Base-by-base conservation (phyloP, 2,329 filamentous ascomycete species). In the Monilinia laxa region DNA sequence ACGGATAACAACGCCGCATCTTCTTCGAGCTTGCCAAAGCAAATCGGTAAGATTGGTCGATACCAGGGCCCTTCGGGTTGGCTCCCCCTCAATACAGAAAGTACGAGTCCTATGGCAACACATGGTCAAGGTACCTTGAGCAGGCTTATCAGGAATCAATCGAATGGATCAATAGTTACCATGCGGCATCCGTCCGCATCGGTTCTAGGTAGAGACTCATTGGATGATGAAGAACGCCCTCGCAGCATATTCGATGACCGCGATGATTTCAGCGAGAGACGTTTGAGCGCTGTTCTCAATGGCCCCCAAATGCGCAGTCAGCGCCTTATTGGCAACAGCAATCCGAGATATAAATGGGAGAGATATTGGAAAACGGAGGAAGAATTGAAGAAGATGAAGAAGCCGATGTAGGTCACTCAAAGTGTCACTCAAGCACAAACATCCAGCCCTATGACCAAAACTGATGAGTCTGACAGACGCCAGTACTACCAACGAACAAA, bases 401-500 rank as follows among this genome's bases (percentile, higher is more conserved):
- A 89, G 76, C 83, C 87, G n/a, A 78, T 96, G 85, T 88, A 75
- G 70, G 81, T 76, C 52, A 55, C 23, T 63, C 28, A 12, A 63
- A 63, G 31, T 64, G 47, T 65, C 42, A 42, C 63, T 4, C 53
- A 51, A 40, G 31, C 53, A 58, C 62, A 58, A 51, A 51, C 23
- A 25, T 65, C 6, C 31, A 62, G 49, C 54, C 54, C 56, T 67
- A 52, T 52, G 38, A 70, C 65, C 64, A 51, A 67, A 42, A 64
- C 71, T 74, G 31, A 73, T 57, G 9, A 65, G 20, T 38, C n/a
- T 52, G 11, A 54, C 25, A 89, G 87, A 68, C 90, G 93, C 57
- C 76, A 89, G 74, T 97, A 97, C 80, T 96, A 98, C 75, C 89
- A 96, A 81, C 87, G 91, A 54, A 94, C 89, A 75, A 98, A 98